Percentiles rank a stretch among this genome's conserved stretches.
phyloP scores from a whole-genome alignment of 805 yeast species.

The Metschnikowia corniflorae region DNA sequence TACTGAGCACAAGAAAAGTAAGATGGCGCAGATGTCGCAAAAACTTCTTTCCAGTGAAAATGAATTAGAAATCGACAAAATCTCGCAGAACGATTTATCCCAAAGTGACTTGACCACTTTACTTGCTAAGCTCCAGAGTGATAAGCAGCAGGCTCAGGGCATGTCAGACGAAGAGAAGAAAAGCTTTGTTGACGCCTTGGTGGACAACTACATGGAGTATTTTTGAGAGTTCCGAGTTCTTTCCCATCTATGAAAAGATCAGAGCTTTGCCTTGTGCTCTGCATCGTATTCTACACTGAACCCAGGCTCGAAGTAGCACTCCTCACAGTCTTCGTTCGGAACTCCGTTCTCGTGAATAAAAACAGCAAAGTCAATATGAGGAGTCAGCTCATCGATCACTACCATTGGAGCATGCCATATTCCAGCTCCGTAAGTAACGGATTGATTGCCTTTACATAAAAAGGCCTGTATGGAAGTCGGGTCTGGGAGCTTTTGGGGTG shows the following conservation, averaged over 20 bases:
- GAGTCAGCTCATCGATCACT: conserved; percentile 57
- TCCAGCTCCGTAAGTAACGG: conserved; percentile 82
- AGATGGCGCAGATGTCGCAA: conserved; percentile 25
- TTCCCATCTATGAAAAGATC: background rate
- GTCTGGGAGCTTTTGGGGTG: conserved; percentile 52
- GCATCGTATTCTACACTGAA: conserved; percentile 29
- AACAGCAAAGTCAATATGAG: conserved; percentile 75
- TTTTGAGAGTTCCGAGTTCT: background rate
- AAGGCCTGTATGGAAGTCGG: conserved; percentile 62
- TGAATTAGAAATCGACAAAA: conserved; percentile 2
- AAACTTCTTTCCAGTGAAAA: conserved; percentile 17
- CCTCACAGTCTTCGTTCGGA: conserved; percentile 77
- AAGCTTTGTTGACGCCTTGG: conserved; percentile 30
- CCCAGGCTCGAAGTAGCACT: conserved; percentile 66
- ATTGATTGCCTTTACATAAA: conserved; percentile 74
- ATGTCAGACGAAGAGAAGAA: conserved; percentile 27
- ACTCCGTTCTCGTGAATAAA: conserved; percentile 81
- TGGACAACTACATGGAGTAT: conserved; percentile 39
- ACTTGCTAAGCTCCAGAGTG: conserved; percentile 31
- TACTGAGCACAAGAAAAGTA: conserved; percentile 20
- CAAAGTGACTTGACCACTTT: conserved; percentile 28
- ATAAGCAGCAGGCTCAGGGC: conserved; percentile 28
- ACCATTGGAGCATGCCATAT: conserved; percentile 99
- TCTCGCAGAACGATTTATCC: conserved; percentile 1
- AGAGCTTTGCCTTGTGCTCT: conserved; percentile 8